A percentile compares a stretch with the other conserved stretches of the same genome.
Evolutionary conservation across 2,329 filamentous ascomycete species (phyloP).

Genomic region (Nemania sp.): DNA sequence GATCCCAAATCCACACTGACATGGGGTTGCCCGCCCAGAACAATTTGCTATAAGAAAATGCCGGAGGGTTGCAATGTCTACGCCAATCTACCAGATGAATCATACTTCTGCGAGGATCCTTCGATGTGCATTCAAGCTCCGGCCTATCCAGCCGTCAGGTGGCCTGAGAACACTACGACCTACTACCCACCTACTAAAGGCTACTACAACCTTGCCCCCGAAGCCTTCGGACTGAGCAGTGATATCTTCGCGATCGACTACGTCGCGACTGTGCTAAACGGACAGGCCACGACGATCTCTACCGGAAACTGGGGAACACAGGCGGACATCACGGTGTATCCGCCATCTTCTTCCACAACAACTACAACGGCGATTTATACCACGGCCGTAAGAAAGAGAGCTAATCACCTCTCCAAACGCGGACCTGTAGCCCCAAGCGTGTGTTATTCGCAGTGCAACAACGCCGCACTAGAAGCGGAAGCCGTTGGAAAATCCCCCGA

Average conservation of each 20-base stretch:
- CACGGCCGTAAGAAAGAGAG: constrained; percentile 3
- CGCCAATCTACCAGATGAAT: constrained; percentile 48
- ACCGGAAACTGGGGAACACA: constrained; percentile 62
- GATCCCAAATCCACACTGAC: constrained; percentile 47
- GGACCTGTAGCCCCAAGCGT: constrained; percentile 46
- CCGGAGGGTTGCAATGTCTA: constrained; percentile 56
- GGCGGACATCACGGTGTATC: constrained; percentile 48
- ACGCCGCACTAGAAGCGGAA: constrained; percentile 51
- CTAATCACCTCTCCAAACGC: constrained; percentile 43
- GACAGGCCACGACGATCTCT: constrained; percentile 46
- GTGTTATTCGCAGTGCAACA: constrained; percentile 60
- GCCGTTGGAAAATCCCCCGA: constrained; percentile 48
- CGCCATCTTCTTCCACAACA: too few species aligned
- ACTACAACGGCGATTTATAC: constrained; percentile 16
- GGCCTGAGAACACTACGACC: constrained; percentile 49
- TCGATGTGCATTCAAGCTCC: constrained; percentile 51
- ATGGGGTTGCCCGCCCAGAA: constrained; percentile 58
- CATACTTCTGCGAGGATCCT: constrained; percentile 51
- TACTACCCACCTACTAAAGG: constrained; percentile 57
- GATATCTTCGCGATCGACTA: constrained; percentile 59
- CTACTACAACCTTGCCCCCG: constrained; percentile 68
- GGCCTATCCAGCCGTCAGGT: constrained; percentile 41
- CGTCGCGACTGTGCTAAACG: constrained; percentile 40
- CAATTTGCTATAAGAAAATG: constrained; percentile 56
- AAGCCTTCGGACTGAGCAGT: constrained; percentile 64